phyloP scores from a whole-genome alignment of 1,284 basidiomycete genomes.

The Athelia sp. region DNA sequence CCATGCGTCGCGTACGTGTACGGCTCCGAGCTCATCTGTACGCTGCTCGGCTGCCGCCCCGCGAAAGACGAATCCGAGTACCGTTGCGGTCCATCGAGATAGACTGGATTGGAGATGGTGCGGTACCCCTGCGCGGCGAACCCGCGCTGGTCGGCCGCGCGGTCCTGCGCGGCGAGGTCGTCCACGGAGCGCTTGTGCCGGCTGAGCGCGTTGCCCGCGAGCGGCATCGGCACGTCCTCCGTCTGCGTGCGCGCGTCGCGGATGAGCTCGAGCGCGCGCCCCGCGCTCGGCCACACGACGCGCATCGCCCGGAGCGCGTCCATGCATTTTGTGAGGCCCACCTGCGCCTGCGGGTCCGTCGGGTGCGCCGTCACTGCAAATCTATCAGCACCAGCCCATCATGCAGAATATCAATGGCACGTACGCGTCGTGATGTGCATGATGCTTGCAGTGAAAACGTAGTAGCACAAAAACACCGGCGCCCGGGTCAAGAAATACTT shows the following conservation, averaged over 20 bases:
- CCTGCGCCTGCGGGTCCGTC: slow-evolving; percentile 60
- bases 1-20: slow-evolving; percentile 36
- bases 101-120: slow-evolving; percentile 5
- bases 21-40: slow-evolving; percentile 8
- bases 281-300: slow-evolving; percentile 73
- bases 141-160: neutral
- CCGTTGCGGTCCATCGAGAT: neutral
- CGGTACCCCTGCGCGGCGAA: slow-evolving; percentile 11
- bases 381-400: neutral
- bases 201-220: slow-evolving; percentile 15
- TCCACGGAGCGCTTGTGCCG: slow-evolving; percentile 36
- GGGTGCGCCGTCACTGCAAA: slow-evolving; percentile 58
- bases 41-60: slow-evolving; percentile 4
- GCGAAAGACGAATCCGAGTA: slow-evolving; percentile 3
- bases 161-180: slow-evolving; percentile 17
- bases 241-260: slow-evolving; percentile 54
- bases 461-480: slow-evolving; percentile 75
- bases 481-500: slow-evolving; percentile 60
- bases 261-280: slow-evolving; percentile 68
- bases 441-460: slow-evolving; percentile 78
- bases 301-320: slow-evolving; percentile 66
- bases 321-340: slow-evolving; percentile 67
- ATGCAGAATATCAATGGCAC: too few species aligned
- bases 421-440: slow-evolving; percentile 73
- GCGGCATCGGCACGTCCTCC: slow-evolving; percentile 17